These are phyloP conservation scores for Phylloporus arenicola DNA, from an alignment of 768 basidiomycete genomes.

Conservation along the genomic window DNA sequence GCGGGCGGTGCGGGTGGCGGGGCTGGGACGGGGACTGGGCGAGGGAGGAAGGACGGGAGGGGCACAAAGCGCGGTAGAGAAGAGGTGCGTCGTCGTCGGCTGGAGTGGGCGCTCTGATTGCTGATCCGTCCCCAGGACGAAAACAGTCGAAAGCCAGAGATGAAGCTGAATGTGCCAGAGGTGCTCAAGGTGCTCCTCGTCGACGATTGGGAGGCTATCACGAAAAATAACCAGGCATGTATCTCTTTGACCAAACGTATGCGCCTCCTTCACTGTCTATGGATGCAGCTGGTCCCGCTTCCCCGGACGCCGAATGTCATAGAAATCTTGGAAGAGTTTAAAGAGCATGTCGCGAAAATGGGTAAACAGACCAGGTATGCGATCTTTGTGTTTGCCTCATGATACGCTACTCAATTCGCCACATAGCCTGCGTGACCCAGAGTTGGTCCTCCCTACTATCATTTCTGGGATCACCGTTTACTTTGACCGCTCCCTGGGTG, in stretches of 20 bases:
- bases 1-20: conserved; percentile 27
- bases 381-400: background rate
- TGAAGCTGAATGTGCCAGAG: conserved; percentile 88
- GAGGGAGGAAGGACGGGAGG: conserved; percentile 53
- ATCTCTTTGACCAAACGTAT: background rate
- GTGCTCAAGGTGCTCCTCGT: conserved; percentile 84
- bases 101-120: background rate
- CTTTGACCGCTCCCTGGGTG: conserved; percentile 88
- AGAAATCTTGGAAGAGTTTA: conserved; percentile 74
- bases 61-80: conserved; percentile 72
- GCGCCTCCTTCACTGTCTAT: background rate
- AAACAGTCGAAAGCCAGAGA: conserved; percentile 71
- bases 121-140: conserved; percentile 52
- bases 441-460: conserved; percentile 70
- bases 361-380: conserved; percentile 45
- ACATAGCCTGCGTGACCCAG: conserved; percentile 61
- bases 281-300: conserved; percentile 70
- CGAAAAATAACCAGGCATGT: conserved; percentile 84
- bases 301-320: conserved; percentile 77
- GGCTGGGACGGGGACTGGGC: conserved; percentile 22
- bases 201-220: conserved; percentile 97
- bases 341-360: conserved; percentile 50
- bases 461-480: conserved; percentile 82
- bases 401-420: background rate
- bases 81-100: conserved; percentile 46